Percentiles rank a stretch among this genome's conserved stretches.
These are phyloP conservation scores for Dorcoceras hygrometricum DNA, from an alignment of 257 asterid genomes.

Conservation along the genomic window DNA sequence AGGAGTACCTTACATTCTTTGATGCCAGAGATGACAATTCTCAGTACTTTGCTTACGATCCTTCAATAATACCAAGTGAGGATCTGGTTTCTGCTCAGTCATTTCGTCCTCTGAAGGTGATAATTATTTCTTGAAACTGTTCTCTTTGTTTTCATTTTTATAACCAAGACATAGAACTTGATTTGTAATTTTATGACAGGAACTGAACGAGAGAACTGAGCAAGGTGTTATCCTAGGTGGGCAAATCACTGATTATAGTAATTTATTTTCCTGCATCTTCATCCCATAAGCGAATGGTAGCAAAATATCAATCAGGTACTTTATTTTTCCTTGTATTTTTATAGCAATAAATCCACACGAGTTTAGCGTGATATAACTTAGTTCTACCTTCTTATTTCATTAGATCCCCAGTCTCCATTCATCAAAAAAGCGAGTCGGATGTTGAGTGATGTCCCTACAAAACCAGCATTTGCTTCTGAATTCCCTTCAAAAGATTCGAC, in stretches of 20 bases:
- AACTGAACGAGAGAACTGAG: conserved; percentile 30
- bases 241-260: conserved; percentile 21
- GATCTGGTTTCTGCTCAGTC: conserved; percentile 35
- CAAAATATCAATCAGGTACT: conserved; percentile 52
- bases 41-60: conserved; percentile 40
- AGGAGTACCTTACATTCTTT: conserved; percentile 57
- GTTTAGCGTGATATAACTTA: conserved; percentile 2
- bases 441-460: conserved; percentile 84
- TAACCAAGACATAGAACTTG: conserved; percentile 8
- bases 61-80: conserved; percentile 36
- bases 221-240: conserved; percentile 29
- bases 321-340: too few species aligned
- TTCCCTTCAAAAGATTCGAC: conserved; percentile 60
- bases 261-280: conserved; percentile 34
- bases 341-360: too few species aligned
- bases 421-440: conserved; percentile 63
- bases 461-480: conserved; percentile 89
- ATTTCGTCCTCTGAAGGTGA: conserved; percentile 39
- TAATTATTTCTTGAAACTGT: conserved; percentile 15
- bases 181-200: conserved; percentile 36
- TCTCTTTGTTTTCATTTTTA: not conserved
- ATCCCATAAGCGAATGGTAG: conserved; percentile 37
- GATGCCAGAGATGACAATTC: conserved; percentile 48
- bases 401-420: conserved; percentile 63
- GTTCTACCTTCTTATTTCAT: conserved; percentile 11